Percentiles rank a stretch among this genome's conserved stretches.
Conservation (phyloP, 2,329 filamentous ascomycete genomes). For the Sarocladium kiliense region DNA sequence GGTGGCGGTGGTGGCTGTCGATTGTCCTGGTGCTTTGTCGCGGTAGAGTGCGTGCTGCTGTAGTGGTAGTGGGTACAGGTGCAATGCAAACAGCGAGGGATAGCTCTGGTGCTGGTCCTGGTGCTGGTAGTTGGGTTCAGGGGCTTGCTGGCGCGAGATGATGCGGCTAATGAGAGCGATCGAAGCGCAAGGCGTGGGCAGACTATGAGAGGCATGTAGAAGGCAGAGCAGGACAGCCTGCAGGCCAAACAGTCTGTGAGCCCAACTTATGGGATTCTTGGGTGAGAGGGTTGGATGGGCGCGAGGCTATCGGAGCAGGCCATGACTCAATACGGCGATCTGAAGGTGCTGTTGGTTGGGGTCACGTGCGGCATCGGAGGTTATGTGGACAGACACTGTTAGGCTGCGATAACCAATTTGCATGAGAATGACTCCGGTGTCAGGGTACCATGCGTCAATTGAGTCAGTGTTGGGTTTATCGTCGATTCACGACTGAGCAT, state of each 20-base stretch:
- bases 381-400: no score
- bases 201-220: neutral
- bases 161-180: neutral
- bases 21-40: neutral
- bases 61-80: neutral
- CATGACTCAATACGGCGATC: slow-evolving; percentile 2
- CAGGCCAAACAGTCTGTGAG: neutral
- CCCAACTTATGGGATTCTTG: slow-evolving; percentile 1
- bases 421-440: no score
- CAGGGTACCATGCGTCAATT: no score
- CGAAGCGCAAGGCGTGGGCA: neutral
- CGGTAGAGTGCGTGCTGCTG: neutral
- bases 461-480: no score
- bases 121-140: neutral
- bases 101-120: neutral
- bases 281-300: neutral
- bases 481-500: no score
- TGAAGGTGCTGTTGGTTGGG: neutral
- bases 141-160: neutral
- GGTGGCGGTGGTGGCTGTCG: slow-evolving; percentile 7
- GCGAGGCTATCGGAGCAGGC: slow-evolving; percentile 2
- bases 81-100: neutral
- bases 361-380: slow-evolving; percentile 8
- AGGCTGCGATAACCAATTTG: no score
- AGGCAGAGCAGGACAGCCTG: neutral